Evolutionary conservation across 2,329 filamentous ascomycete species (phyloP).

Genomic region (Trichoderma harzianum): DNA sequence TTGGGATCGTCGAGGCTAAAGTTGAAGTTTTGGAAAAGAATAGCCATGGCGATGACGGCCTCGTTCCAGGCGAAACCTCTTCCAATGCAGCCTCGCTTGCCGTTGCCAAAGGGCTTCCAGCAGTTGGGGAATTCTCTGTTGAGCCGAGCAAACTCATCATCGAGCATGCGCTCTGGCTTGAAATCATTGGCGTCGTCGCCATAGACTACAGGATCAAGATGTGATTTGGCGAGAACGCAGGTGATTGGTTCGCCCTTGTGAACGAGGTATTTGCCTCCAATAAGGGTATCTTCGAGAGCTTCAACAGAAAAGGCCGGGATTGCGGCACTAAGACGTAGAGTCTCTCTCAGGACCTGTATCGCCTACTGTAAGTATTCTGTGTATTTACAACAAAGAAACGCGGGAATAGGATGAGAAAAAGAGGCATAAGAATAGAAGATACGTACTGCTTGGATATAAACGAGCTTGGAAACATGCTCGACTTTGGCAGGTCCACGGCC

Average conservation of each 20-base stretch:
- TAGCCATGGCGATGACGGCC: constrained; percentile 56
- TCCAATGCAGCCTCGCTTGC: constrained; percentile 68
- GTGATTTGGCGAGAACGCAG: constrained; percentile 50
- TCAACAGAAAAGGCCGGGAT: constrained; percentile 56
- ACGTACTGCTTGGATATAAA: constrained; percentile 59
- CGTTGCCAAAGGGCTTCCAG: constrained; percentile 75
- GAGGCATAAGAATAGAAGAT: not conserved
- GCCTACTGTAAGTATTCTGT: not conserved
- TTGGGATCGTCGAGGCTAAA: constrained; percentile 59
- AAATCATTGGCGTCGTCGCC: constrained; percentile 65
- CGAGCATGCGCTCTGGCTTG: constrained; percentile 68
- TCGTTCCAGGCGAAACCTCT: constrained; percentile 75
- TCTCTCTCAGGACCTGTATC: constrained; percentile 56
- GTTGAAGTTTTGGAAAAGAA: constrained; percentile 69
- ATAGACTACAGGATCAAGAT: constrained; percentile 61
- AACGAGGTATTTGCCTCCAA: constrained; percentile 61
- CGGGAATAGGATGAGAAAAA: not conserved
- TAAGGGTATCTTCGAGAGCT: constrained; percentile 50
- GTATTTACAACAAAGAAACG: not conserved
- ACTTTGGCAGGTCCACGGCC: constrained; percentile 55
- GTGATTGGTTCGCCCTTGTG: constrained; percentile 48
- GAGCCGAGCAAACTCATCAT: constrained; percentile 60
- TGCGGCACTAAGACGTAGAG: constrained; percentile 59
- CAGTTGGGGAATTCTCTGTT: constrained; percentile 59
- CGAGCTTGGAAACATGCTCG: constrained; percentile 61